These are phyloP conservation scores for Botrytis porri DNA, from an alignment of 2,329 filamentous ascomycete species.

Conservation along the genomic window DNA sequence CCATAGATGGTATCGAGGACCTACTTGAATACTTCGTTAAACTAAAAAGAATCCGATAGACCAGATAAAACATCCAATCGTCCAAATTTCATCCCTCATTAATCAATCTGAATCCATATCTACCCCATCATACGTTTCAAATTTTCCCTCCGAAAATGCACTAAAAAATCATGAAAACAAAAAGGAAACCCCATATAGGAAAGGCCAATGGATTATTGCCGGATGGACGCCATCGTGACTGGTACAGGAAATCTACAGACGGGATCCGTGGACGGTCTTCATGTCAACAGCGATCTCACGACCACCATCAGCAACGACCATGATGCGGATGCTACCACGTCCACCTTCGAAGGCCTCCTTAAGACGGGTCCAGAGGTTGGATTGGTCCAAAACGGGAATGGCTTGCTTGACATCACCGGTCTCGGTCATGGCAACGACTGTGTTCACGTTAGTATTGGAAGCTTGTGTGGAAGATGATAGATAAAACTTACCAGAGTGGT, in stretches of 20 bases:
- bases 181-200: conserved; percentile 7
- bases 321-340: conserved; percentile 88
- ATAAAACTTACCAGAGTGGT: conserved; percentile 57
- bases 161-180: conserved; percentile 20
- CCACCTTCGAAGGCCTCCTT: conserved; percentile 82
- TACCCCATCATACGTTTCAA: conserved; percentile 22
- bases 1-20: background rate
- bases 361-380: conserved; percentile 79
- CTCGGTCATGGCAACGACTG: conserved; percentile 96
- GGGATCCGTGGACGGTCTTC: conserved; percentile 89
- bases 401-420: conserved; percentile 94
- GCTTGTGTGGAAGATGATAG: conserved; percentile 20
- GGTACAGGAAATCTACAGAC: conserved; percentile 45
- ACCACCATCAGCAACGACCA: conserved; percentile 91
- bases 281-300: conserved; percentile 97
- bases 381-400: conserved; percentile 92
- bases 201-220: conserved; percentile 10
- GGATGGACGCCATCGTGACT: conserved; percentile 13
- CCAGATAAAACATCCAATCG: conserved; percentile 14
- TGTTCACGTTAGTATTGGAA: conserved; percentile 21
- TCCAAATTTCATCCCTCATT: conserved; percentile 24
- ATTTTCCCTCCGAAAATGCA: conserved; percentile 20
- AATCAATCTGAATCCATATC: conserved; percentile 23
- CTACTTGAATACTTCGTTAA: conserved; percentile 19
- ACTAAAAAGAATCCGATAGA: conserved; percentile 19